Conservation (phyloP, 441 rosid species). For the Flueggea neowawraea region DNA sequence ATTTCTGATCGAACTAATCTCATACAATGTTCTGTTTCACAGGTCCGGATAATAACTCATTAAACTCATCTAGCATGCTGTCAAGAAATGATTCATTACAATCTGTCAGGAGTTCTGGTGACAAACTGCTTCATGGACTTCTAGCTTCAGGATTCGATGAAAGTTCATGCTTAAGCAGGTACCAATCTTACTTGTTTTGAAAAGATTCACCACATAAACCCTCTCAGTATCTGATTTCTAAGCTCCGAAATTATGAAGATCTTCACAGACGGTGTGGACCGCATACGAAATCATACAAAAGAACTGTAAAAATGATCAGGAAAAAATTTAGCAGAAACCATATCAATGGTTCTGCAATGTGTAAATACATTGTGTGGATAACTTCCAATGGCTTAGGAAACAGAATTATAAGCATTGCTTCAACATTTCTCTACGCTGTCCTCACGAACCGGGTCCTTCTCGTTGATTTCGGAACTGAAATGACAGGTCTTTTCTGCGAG, state of each 20-base stretch:
- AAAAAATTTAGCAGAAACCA: neutral
- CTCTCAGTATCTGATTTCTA: constrained; percentile 28
- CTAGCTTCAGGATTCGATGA: constrained; percentile 28
- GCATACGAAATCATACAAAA: constrained; percentile 14
- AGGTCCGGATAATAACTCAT: no score
- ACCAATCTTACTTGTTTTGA: constrained; percentile 23
- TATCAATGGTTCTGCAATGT: constrained; percentile 13
- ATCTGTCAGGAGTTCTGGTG: neutral
- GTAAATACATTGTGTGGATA: constrained; percentile 31
- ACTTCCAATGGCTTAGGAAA: constrained; percentile 61
- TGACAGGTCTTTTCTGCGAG: constrained; percentile 59
- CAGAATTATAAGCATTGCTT: constrained; percentile 46
- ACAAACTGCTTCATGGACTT: constrained; percentile 29
- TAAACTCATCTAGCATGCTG: no score
- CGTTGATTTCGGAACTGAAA: constrained; percentile 49
- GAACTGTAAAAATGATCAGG: constrained; percentile 9
- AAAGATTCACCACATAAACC: constrained; percentile 26
- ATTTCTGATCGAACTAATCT: no score
- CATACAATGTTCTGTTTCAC: no score
- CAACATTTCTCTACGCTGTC: constrained; percentile 59
- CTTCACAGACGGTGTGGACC: constrained; percentile 37
- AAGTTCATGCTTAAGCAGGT: constrained; percentile 31
- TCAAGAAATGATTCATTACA: no score
- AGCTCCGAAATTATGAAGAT: constrained; percentile 31
- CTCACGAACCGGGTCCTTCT: constrained; percentile 63